These are phyloP conservation scores for Flaveria robusta DNA, from an alignment of 129 eudicot species.

Conservation along the genomic window DNA sequence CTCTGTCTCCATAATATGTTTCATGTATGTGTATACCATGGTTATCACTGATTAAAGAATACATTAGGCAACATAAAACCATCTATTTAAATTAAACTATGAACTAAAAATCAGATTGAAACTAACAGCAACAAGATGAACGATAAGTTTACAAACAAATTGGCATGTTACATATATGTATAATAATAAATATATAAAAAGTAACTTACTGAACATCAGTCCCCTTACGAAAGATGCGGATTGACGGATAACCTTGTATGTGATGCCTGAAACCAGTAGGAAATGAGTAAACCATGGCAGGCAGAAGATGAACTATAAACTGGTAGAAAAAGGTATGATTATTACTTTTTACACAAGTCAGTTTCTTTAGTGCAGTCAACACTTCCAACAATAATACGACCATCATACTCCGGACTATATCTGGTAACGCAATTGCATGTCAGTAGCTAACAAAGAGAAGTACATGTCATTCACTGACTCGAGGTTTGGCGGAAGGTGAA, in stretches of 20 bases:
- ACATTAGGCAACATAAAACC: conserved; percentile 15
- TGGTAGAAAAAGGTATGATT: neutral
- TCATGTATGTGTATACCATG: conserved; percentile 83
- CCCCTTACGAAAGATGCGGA: conserved; percentile 87
- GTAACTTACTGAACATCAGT: conserved; percentile 55
- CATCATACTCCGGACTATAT: conserved; percentile 77
- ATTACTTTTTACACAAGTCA: conserved; percentile 78
- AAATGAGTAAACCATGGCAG: conserved; percentile 10
- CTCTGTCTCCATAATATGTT: conserved; percentile 92
- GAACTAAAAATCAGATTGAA: neutral
- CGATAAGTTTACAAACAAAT: conserved; percentile 3
- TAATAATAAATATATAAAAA: conserved; percentile 4
- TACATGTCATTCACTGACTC: conserved; percentile 8
- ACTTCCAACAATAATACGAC: conserved; percentile 79
- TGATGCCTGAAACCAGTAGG: conserved; percentile 61
- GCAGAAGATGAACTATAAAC: neutral
- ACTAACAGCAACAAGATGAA: neutral
- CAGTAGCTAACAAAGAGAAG: conserved; percentile 18
- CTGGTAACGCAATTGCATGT: conserved; percentile 44
- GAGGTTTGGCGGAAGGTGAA: neutral
- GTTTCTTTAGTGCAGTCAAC: conserved; percentile 89
- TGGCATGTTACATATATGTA: neutral
- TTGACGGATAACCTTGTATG: conserved; percentile 93
- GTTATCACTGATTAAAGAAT: conserved; percentile 48
- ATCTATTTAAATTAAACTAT: neutral